Conservation (phyloP, 2,329 filamentous ascomycete species). For the Cordyceps javanica region DNA sequence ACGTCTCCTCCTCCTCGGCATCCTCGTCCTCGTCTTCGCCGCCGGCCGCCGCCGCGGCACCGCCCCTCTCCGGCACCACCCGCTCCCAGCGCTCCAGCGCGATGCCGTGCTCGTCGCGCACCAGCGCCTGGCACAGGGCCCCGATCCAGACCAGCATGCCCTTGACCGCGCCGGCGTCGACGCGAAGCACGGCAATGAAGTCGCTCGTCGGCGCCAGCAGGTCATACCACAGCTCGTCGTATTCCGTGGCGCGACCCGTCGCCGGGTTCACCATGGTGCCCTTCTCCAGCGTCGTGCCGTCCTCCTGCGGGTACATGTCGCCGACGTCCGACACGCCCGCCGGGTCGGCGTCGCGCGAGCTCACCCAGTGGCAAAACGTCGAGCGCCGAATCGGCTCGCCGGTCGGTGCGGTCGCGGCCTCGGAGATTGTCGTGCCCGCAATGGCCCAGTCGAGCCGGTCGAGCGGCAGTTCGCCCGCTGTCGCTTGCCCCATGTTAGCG, state of each 20-base stretch:
- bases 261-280: slow-evolving; percentile 55
- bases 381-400: slow-evolving; percentile 28
- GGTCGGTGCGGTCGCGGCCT: slow-evolving; percentile 20
- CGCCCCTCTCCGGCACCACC: no score
- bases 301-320: slow-evolving; percentile 41
- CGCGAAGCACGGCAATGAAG: slow-evolving; percentile 34
- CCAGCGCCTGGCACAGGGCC: slow-evolving; percentile 48
- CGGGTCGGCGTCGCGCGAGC: slow-evolving; percentile 40
- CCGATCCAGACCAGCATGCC: slow-evolving; percentile 51
- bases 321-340: slow-evolving; percentile 46
- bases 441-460: slow-evolving; percentile 59
- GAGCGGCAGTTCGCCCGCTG: slow-evolving; percentile 9
- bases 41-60: neutral
- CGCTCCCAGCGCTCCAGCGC: slow-evolving; percentile 52
- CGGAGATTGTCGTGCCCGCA: slow-evolving; percentile 45
- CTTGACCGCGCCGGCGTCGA: slow-evolving; percentile 29
- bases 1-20: slow-evolving; percentile 20
- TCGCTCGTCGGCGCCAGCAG: slow-evolving; percentile 24
- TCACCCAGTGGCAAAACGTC: slow-evolving; percentile 54
- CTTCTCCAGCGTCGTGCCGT: slow-evolving; percentile 45
- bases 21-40: neutral
- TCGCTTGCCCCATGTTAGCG: neutral
- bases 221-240: slow-evolving; percentile 64
- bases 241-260: slow-evolving; percentile 43
- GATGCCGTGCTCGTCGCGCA: slow-evolving; percentile 37